Evolutionary conservation across 75 land plant species (phyloP).

Genomic region (Pinus albicaulis): DNA sequence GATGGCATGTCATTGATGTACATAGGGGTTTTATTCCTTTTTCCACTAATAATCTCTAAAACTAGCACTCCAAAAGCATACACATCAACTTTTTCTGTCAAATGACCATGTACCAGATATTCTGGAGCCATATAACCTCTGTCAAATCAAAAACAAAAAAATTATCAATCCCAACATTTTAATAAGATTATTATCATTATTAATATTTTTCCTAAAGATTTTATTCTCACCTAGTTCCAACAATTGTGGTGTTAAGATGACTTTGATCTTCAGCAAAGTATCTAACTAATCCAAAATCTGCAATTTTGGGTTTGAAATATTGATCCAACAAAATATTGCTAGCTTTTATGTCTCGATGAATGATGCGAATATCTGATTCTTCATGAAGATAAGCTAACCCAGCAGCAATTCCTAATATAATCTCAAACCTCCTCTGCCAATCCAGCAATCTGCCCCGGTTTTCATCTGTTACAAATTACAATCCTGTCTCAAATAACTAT

Average conservation of each 20-base stretch:
- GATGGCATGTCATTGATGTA: too few species aligned
- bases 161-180: too few species aligned
- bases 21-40: background rate
- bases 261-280: slow-evolving; percentile 23
- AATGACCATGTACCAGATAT: slow-evolving; percentile 12
- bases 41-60: slow-evolving; percentile 10
- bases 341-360: too few species aligned
- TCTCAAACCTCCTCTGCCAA: too few species aligned
- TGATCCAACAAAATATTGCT: slow-evolving; percentile 10
- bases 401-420: too few species aligned
- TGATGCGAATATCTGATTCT: too few species aligned
- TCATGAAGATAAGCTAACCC: background rate
- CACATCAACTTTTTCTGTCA: slow-evolving; percentile 13
- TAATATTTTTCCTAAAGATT: too few species aligned
- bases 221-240: slow-evolving; percentile 36
- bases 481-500: too few species aligned
- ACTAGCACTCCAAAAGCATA: slow-evolving; percentile 11
- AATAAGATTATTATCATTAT: too few species aligned
- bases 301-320: slow-evolving; percentile 29
- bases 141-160: too few species aligned
- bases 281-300: slow-evolving; percentile 6
- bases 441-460: too few species aligned
- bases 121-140: slow-evolving; percentile 20
- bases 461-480: too few species aligned
- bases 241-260: slow-evolving; percentile 33